phyloP scores from a whole-genome alignment of 2,329 filamentous ascomycete genomes.

The Hymenoscyphus fructigenus region DNA sequence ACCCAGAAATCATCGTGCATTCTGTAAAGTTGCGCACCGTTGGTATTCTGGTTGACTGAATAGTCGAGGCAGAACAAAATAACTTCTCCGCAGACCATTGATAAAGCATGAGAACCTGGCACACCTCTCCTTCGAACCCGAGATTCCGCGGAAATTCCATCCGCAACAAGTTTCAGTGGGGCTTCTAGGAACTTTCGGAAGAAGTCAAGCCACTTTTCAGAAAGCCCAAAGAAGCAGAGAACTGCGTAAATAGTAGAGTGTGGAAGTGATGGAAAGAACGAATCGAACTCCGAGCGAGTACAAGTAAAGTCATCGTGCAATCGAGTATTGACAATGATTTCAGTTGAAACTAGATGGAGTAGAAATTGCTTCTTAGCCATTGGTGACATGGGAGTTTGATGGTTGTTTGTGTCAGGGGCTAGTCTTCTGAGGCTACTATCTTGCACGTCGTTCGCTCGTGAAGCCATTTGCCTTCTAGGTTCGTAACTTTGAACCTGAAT shows the following conservation, averaged over 20 bases:
- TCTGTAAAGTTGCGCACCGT: constrained; percentile 56
- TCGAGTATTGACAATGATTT: constrained; percentile 51
- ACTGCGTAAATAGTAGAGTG: constrained; percentile 58
- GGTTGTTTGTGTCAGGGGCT: background rate
- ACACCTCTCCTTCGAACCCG: constrained; percentile 55
- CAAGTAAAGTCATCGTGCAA: constrained; percentile 53
- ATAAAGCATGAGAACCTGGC: constrained; percentile 59
- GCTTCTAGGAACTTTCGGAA: constrained; percentile 60
- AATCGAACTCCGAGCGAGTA: constrained; percentile 57
- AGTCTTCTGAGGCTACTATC: too few relatives aligned
- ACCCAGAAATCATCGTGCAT: constrained; percentile 69
- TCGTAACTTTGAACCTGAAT: too few relatives aligned
- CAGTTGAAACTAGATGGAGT: constrained; percentile 55
- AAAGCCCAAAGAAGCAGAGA: constrained; percentile 59
- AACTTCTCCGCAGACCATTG: constrained; percentile 58
- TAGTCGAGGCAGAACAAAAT: constrained; percentile 66
- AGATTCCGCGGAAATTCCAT: constrained; percentile 45
- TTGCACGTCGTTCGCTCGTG: background rate
- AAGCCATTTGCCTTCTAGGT: background rate
- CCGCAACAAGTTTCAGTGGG: constrained; percentile 57
- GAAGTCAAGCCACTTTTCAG: constrained; percentile 55
- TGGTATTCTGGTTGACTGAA: constrained; percentile 58
- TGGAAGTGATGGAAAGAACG: constrained; percentile 57
- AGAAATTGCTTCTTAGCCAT: constrained; percentile 56
- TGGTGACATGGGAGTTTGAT: constrained; percentile 26